These are phyloP conservation scores for Cicer bijugum DNA, from an alignment of 306 rosid species.

Conservation along the genomic window DNA sequence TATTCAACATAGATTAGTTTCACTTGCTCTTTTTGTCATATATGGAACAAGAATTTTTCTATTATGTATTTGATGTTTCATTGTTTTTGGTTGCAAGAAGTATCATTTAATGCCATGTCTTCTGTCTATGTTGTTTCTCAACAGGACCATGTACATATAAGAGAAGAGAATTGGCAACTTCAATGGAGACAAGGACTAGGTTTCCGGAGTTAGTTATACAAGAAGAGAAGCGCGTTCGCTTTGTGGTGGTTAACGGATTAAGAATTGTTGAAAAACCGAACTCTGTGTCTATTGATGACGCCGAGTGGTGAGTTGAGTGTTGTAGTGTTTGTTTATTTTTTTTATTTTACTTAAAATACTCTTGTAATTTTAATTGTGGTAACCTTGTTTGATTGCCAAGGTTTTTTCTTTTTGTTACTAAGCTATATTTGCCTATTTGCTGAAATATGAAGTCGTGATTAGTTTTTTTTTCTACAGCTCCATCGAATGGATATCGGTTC, in stretches of 20 bases:
- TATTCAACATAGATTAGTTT: conserved; percentile 20
- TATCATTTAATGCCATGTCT: conserved; percentile 24
- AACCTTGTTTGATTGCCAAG: conserved; percentile 18
- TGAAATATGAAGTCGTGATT: not conserved
- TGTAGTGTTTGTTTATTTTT: not conserved
- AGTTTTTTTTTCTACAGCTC: not conserved
- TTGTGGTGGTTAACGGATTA: conserved; percentile 92
- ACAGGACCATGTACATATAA: conserved; percentile 73
- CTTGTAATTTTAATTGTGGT: conserved; percentile 16
- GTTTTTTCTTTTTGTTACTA: conserved; percentile 19
- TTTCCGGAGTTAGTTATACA: conserved; percentile 94
- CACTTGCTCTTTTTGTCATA: not conserved
- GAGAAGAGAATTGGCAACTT: conserved; percentile 97
- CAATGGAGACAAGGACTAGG: conserved; percentile 85
- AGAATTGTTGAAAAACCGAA: conserved; percentile 85
- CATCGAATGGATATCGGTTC: not conserved
- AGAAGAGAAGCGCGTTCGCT: conserved; percentile 95
- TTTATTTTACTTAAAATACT: not conserved
- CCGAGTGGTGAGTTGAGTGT: conserved; percentile 73
- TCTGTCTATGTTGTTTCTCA: conserved; percentile 33
- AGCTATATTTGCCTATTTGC: not conserved
- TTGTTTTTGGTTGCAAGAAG: not conserved
- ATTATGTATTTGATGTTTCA: not conserved
- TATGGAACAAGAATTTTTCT: not conserved
- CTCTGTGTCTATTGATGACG: conserved; percentile 63